Conservation (phyloP, 176 grass and related monocot species). For the Leersia perrieri region DNA sequence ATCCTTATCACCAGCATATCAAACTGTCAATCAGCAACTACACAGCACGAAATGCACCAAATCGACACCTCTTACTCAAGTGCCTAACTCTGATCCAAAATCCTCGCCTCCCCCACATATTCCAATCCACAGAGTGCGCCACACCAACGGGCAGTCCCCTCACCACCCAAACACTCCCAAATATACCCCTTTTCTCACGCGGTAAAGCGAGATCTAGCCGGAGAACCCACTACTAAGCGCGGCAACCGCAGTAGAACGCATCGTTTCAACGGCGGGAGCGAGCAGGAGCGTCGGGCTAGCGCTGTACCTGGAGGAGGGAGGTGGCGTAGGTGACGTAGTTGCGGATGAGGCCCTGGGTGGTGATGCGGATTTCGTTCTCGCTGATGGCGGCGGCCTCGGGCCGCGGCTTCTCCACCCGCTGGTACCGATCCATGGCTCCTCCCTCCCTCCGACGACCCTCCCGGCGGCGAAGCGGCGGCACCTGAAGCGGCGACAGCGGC, state of each 20-base stretch:
- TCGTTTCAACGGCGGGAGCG: neutral
- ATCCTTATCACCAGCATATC: neutral
- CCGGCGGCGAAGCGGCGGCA: neutral
- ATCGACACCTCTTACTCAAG: neutral
- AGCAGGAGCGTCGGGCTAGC: neutral
- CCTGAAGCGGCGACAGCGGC: neutral
- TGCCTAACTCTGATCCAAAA: neutral
- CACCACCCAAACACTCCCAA: neutral
- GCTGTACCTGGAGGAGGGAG: slow-evolving; percentile 72
- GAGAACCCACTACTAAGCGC: neutral
- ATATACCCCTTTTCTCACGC: neutral
- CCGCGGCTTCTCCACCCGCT: slow-evolving; percentile 89
- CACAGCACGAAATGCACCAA: neutral
- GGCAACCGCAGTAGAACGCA: neutral
- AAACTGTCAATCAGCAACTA: neutral
- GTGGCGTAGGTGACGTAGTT: slow-evolving; percentile 96
- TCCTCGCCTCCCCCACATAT: neutral
- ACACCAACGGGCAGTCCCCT: neutral
- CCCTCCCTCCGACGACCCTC: neutral
- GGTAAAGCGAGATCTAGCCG: slow-evolving; percentile 5
- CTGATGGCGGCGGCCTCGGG: slow-evolving; percentile 73
- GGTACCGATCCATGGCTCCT: slow-evolving; percentile 81
- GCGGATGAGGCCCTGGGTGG: slow-evolving; percentile 89
- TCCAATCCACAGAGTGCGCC: neutral
- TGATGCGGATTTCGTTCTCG: slow-evolving; percentile 98